Evolutionary conservation across 805 yeast species (phyloP), one percentile per base, ranked within the genome.

Genomic region (Saccharomycopsis schoenii): DNA sequence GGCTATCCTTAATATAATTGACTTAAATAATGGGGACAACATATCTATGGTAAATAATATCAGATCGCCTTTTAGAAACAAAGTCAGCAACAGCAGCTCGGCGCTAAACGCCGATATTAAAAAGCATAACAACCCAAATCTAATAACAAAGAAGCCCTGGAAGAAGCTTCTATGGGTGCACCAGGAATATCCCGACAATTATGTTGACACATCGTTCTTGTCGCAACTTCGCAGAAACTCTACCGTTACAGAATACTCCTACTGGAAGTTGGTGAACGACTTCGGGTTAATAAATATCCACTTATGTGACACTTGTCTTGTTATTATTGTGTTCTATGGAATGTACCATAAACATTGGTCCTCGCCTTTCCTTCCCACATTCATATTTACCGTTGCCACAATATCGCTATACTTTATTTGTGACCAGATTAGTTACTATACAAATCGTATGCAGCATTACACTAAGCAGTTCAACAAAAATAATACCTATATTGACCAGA

Each of bases 161-260:
- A 80, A 86, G 68, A 88, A 94, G 68, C 80, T 91, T 43, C 78
- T 93, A 12, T 94, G 96, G 86, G 80, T 87, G 40, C 80, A 81
- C 61, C 97, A 92, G 70, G 87, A 87, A 14, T 92, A 84, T 68
- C 96, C 96, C 0, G 99, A 93, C 71, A 94, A 92, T 72, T 89
- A 89, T 73, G 93, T 96, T 1, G 96, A 91, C 69, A 73, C 75
- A 1, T 80, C 91, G 2, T 93, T 93, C 69, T 76, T 92, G n/a
- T 83, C 90, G 2, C 96, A 88, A 69, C 77, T 90, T 62, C 83
- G 83, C 65, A 76, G 94, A 47, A 90, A 90, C 72, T 77, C 90
- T 29, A 84, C 92, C 2, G 94, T 89, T 40, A 80, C 82, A 21
- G 77, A 77, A 58, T 86, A 89, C 70, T 79, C 88, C 0, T 86